Percentiles rank a stretch among this genome's conserved stretches.
Conservation (phyloP, 495 filamentous ascomycete species). For the Penicillium ucsense region DNA sequence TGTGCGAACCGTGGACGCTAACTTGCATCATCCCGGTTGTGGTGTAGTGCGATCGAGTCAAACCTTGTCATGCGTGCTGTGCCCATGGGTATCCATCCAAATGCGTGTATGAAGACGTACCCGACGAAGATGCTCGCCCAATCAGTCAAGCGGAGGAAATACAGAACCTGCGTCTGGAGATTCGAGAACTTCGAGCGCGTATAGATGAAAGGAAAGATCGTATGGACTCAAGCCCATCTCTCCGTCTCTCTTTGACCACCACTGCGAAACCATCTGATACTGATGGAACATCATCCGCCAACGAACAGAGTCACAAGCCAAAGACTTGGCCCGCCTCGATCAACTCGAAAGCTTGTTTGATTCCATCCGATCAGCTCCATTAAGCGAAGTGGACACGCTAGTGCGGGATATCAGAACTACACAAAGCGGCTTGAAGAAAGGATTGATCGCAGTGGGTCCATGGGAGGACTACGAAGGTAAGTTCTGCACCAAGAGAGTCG, state of each 20-base stretch:
- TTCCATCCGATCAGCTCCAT: slow-evolving; percentile 31
- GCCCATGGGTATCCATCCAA: slow-evolving; percentile 38
- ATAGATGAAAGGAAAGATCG: slow-evolving; percentile 20
- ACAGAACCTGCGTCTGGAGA: slow-evolving; percentile 30
- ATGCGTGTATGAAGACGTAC: slow-evolving; percentile 29
- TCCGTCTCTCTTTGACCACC: neutral
- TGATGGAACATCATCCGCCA: neutral
- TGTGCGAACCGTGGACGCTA: neutral
- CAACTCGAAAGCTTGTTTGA: slow-evolving; percentile 31
- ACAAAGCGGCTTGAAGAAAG: slow-evolving; percentile 12
- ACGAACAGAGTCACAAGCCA: slow-evolving; percentile 12
- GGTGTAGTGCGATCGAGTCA: slow-evolving; percentile 35
- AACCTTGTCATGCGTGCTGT: slow-evolving; percentile 39
- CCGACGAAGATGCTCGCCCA: slow-evolving; percentile 29
- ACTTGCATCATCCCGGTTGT: neutral
- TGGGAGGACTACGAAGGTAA: slow-evolving; percentile 26
- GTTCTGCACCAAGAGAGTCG: neutral
- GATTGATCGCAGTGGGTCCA: slow-evolving; percentile 14
- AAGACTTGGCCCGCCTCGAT: slow-evolving; percentile 19
- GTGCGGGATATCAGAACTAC: slow-evolving; percentile 24
- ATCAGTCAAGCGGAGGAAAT: slow-evolving; percentile 38
- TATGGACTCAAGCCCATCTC: slow-evolving; percentile 7
- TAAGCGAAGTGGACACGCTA: slow-evolving; percentile 23
- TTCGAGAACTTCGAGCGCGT: slow-evolving; percentile 22
- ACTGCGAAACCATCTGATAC: slow-evolving; percentile 1